phyloP scores from a whole-genome alignment of 768 basidiomycete genomes.

The Harrya chromipes region DNA sequence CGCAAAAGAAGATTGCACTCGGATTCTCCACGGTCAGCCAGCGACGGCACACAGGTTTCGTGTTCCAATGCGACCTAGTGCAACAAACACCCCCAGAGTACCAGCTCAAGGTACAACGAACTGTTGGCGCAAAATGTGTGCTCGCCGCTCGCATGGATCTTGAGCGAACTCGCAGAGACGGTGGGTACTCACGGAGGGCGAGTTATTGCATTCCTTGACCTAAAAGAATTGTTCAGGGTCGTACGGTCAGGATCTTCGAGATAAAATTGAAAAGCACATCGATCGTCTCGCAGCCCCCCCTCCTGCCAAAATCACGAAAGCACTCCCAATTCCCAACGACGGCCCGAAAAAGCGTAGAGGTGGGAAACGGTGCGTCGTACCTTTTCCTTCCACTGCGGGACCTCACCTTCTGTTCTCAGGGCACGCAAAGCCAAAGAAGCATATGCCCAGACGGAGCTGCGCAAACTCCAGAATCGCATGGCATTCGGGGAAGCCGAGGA shows the following conservation, averaged over 20 bases:
- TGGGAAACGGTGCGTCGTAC: conserved; percentile 73
- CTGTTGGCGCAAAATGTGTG: conserved; percentile 88
- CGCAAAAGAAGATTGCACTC: conserved; percentile 87
- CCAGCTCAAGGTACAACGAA: conserved; percentile 88
- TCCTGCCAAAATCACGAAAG: conserved; percentile 89
- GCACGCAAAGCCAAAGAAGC: conserved; percentile 99
- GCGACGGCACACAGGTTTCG: conserved; percentile 91
- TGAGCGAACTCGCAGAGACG: conserved; percentile 79
- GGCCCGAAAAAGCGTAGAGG: conserved; percentile 94
- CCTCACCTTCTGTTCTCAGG: conserved; percentile 37
- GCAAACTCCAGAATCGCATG: conserved; percentile 97
- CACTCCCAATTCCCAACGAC: conserved; percentile 91
- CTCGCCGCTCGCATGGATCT: conserved; percentile 92
- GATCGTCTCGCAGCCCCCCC: conserved; percentile 92
- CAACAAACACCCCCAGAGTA: conserved; percentile 85
- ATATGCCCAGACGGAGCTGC: conserved; percentile 93
- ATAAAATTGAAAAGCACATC: conserved; percentile 91
- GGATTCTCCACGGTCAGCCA: conserved; percentile 89
- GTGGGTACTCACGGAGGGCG: conserved; percentile 38
- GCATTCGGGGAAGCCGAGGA: conserved; percentile 93
- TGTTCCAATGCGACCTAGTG: conserved; percentile 91
- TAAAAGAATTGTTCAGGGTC: conserved; percentile 41
- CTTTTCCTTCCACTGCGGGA: not conserved
- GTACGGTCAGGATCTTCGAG: conserved; percentile 78
- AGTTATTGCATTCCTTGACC: not conserved